Conservation (phyloP, 2,329 filamentous ascomycete genomes). For the Orbilia brochopaga region DNA sequence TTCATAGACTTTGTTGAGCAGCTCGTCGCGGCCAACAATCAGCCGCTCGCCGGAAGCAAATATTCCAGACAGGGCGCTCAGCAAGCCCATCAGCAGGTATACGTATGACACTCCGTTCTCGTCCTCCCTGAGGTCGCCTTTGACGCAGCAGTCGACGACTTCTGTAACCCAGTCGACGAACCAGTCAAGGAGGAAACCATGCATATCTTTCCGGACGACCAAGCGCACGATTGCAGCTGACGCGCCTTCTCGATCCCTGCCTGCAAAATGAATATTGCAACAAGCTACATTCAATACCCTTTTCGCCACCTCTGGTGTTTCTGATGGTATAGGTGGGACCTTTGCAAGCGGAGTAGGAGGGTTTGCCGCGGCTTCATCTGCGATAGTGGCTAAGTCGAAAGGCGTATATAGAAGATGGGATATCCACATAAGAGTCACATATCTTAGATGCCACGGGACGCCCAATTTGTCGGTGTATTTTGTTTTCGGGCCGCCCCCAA, state of each 20-base stretch:
- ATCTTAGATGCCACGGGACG: constrained; percentile 80
- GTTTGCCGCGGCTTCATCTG: constrained; percentile 57
- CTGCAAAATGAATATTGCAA: constrained; percentile 71
- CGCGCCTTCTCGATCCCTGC: constrained; percentile 90
- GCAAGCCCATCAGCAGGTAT: constrained; percentile 53
- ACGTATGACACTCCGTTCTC: constrained; percentile 44
- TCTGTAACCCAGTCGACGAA: constrained; percentile 47
- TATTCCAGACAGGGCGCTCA: constrained; percentile 52
- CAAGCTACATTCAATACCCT: constrained; percentile 33
- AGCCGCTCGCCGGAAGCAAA: constrained; percentile 52
- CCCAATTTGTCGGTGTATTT: constrained; percentile 50
- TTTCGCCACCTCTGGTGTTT: constrained; percentile 37
- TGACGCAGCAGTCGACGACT: constrained; percentile 32
- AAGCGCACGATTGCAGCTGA: constrained; percentile 79
- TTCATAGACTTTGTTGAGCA: constrained; percentile 37
- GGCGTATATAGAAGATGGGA: constrained; percentile 82
- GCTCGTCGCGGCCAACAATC: constrained; percentile 21
- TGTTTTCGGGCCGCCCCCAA: constrained; percentile 58
- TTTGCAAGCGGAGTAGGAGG: constrained; percentile 53
- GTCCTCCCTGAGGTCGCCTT: constrained; percentile 29
- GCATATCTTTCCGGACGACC: constrained; percentile 86
- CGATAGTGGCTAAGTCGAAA: constrained; percentile 88
- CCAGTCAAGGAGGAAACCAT: constrained; percentile 74
- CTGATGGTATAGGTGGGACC: constrained; percentile 12
- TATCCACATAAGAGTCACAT: constrained; percentile 85